These are phyloP conservation scores for Xanthoparmelia taractica DNA, from an alignment of 495 filamentous ascomycete species.

Conservation along the genomic window DNA sequence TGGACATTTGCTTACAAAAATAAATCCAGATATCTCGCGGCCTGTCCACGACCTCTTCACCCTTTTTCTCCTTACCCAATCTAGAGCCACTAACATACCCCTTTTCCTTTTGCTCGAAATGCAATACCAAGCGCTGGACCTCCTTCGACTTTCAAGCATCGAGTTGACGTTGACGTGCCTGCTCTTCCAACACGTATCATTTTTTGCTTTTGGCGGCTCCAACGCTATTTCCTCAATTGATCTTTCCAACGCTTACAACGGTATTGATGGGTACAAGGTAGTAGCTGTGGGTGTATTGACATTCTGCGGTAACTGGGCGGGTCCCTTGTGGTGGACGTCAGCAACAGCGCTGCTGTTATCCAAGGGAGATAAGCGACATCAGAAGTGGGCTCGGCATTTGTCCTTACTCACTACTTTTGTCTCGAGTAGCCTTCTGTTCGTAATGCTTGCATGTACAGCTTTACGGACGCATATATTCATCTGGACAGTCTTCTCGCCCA, in stretches of 20 bases:
- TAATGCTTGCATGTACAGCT: slow-evolving; percentile 82
- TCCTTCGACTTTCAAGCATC: slow-evolving; percentile 38
- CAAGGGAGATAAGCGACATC: slow-evolving; percentile 18
- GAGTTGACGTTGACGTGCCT: slow-evolving; percentile 58
- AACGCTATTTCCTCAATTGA: slow-evolving; percentile 90
- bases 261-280: slow-evolving; percentile 61
- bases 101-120: slow-evolving; percentile 67
- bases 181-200: slow-evolving; percentile 64
- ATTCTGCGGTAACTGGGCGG: slow-evolving; percentile 86
- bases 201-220: slow-evolving; percentile 85
- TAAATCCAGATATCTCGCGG: not conserved
- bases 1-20: slow-evolving; percentile 1
- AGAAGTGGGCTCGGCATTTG: slow-evolving; percentile 38
- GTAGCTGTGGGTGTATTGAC: slow-evolving; percentile 67
- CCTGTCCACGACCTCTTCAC: slow-evolving; percentile 59
- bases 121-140: slow-evolving; percentile 45
- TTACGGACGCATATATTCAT: slow-evolving; percentile 90
- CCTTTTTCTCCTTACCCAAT: slow-evolving; percentile 80
- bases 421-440: slow-evolving; percentile 51
- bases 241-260: slow-evolving; percentile 77
- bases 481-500: slow-evolving; percentile 98
- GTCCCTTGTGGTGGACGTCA: slow-evolving; percentile 76
- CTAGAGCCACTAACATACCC: slow-evolving; percentile 71
- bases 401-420: slow-evolving; percentile 59
- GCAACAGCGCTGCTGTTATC: slow-evolving; percentile 50